Conservation (phyloP, 345 rosid genomes). For the Cardamine resedifolia region DNA sequence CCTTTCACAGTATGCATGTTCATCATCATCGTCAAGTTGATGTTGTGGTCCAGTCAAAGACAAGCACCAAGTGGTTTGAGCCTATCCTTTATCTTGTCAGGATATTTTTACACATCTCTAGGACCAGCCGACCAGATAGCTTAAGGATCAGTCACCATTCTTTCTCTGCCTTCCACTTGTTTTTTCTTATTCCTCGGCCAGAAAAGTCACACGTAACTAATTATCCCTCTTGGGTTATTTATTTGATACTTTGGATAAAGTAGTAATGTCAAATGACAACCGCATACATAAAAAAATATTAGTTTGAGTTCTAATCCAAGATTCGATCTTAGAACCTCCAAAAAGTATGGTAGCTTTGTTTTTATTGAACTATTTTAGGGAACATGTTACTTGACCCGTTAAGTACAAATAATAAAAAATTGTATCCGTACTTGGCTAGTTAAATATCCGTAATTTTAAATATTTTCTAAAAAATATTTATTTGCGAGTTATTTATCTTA, state of each 20-base stretch:
- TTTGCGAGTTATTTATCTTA: too few species aligned
- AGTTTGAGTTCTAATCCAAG: background rate
- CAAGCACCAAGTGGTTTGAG: constrained; percentile 12
- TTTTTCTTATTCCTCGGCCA: background rate
- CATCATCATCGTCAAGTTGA: constrained; percentile 20
- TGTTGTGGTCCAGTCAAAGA: constrained; percentile 20
- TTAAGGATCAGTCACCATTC: constrained; percentile 12
- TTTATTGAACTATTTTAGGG: too few species aligned
- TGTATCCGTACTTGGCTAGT: too few species aligned
- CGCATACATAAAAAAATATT: background rate
- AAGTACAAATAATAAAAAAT: too few species aligned
- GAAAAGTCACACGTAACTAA: background rate
- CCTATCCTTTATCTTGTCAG: constrained; percentile 1
- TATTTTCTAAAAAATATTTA: too few species aligned
- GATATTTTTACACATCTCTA: constrained; percentile 5
- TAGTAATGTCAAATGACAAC: background rate
- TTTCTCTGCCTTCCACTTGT: background rate
- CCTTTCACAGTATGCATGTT: constrained; percentile 6
- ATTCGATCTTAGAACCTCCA: too few species aligned
- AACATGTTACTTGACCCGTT: too few species aligned
- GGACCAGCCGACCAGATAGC: background rate
- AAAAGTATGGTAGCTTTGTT: too few species aligned
- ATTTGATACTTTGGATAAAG: background rate
- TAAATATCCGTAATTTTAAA: too few species aligned
- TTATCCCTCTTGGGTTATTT: background rate